Evolutionary conservation across 1,284 basidiomycete species (phyloP).

Genomic region (Trichosporon inkin): DNA sequence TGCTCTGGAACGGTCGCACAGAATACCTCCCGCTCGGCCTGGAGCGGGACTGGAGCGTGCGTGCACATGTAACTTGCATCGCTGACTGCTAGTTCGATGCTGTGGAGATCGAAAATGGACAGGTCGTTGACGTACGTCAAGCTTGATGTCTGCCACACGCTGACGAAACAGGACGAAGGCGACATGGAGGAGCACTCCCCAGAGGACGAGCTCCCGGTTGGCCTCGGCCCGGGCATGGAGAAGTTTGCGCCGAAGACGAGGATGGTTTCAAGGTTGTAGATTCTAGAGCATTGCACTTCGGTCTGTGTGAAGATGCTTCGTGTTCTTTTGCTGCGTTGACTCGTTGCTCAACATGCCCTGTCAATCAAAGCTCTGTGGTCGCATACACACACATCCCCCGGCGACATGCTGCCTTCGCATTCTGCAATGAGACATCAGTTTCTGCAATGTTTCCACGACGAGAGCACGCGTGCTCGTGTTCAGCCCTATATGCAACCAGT

Average conservation of each 20-base stretch:
- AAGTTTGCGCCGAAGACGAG: conserved; percentile 27
- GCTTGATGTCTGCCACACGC: not conserved
- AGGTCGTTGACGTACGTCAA: conserved; percentile 34
- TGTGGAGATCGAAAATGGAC: conserved; percentile 36
- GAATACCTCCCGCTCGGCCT: conserved; percentile 47
- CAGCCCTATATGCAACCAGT: conserved; percentile 23
- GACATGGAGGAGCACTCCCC: conserved; percentile 30
- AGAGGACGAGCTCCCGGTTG: conserved; percentile 42
- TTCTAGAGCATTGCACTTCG: not conserved
- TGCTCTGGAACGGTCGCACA: conserved; percentile 41
- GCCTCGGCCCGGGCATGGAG: conserved; percentile 43
- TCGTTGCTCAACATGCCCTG: too few relatives aligned
- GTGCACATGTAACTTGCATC: conserved; percentile 8
- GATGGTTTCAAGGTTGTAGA: conserved; percentile 8
- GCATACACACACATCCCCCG: too few relatives aligned
- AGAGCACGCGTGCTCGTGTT: conserved; percentile 1
- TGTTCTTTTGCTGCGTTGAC: not conserved
- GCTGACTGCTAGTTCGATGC: conserved; percentile 33
- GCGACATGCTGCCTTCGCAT: too few relatives aligned
- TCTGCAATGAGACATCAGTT: too few relatives aligned
- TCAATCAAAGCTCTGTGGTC: too few relatives aligned
- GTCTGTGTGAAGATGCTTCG: not conserved
- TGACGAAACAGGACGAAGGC: conserved; percentile 30
- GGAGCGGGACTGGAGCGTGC: conserved; percentile 48
- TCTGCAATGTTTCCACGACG: not conserved